Percentiles rank a stretch among this genome's conserved stretches.
Evolutionary conservation across 345 rosid genomes (phyloP).

Genomic region (Eucalyptus leucophloia): DNA sequence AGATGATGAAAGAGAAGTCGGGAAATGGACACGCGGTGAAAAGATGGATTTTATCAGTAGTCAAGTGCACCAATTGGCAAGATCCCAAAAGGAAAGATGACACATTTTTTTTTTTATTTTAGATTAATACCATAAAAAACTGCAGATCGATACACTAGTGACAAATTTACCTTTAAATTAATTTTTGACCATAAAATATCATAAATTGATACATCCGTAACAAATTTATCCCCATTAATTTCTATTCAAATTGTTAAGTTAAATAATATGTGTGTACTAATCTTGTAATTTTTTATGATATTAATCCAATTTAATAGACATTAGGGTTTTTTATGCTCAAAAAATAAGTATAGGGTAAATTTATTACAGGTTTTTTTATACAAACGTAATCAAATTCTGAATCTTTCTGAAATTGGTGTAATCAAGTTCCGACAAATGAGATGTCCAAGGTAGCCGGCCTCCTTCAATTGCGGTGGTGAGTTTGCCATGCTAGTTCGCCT

Average conservation of each 20-base stretch:
- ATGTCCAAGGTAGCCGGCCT: neutral
- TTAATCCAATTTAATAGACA: too few species aligned
- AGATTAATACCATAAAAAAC: too few species aligned
- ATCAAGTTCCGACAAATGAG: neutral
- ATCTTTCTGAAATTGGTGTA: neutral
- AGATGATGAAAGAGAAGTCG: neutral
- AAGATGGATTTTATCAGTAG: neutral
- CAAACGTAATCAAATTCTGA: neutral
- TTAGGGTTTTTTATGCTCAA: too few species aligned
- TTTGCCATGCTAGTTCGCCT: neutral
- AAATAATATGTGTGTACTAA: rapidly evolving
- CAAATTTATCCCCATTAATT: too few species aligned
- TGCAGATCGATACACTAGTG: rapidly evolving
- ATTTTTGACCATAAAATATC: too few species aligned
- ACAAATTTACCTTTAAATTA: too few species aligned
- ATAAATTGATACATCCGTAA: rapidly evolving
- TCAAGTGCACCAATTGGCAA: neutral
- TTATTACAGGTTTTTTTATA: neutral
- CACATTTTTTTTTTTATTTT: neutral
- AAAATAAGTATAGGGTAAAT: too few species aligned
- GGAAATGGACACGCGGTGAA: neutral
- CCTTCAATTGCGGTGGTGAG: neutral
- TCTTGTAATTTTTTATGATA: too few species aligned
- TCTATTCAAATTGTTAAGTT: too few species aligned
- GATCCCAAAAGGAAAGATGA: neutral